Evolutionary conservation across 2,329 filamentous ascomycete genomes (phyloP), one percentile per base, ranked within the genome.

Genomic region (Colletotrichum sidae): DNA sequence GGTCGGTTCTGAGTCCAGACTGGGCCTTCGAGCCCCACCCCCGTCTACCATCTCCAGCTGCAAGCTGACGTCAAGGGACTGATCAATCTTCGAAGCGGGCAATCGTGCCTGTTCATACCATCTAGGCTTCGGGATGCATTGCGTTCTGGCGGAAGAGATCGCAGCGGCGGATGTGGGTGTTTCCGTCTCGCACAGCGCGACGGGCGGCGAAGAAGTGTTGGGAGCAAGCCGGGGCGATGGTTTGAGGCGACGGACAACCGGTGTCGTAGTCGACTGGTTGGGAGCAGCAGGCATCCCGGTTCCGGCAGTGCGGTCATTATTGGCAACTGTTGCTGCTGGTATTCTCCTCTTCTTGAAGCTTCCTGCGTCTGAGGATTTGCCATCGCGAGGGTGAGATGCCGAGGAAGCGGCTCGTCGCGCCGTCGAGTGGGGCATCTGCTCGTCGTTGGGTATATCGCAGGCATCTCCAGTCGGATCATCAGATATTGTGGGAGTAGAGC

Each of bases 371-470:
- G 63, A 35, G 13, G 58, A n/a, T 15, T 38, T 35, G 15, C 38
- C 12, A 37, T n/a, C 15, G 15, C 13, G 7, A 34, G 39, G 42
- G 33, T 25, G 25, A 25, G 35, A n/a, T 42, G 55, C n/a, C 25
- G 25, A 4, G 3, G 25, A 25, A 25, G 25, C 25, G 46, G 25
- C 35, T 25, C 58, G 42, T 39, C 58, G 35, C 47, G 58, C 47
- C 58, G 58, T 41, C 41, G 25, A 7, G 42, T 49, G n/a, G 38
- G 8, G 33, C 17, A 37, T 25, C 34, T 52, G 53, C 11, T 66
- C 58, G 44, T 66, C 63, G 13, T 53, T 46, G 37, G 53, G 60
- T 13, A 45, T 41, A 13, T 66, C 63, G 49, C 63, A 66, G 15
- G 55, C 47, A 33, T 66, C 59, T 35, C 60, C 45, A 10, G 45